Conservation (phyloP, 2,329 filamentous ascomycete species). For the Kalmusia sp. region DNA sequence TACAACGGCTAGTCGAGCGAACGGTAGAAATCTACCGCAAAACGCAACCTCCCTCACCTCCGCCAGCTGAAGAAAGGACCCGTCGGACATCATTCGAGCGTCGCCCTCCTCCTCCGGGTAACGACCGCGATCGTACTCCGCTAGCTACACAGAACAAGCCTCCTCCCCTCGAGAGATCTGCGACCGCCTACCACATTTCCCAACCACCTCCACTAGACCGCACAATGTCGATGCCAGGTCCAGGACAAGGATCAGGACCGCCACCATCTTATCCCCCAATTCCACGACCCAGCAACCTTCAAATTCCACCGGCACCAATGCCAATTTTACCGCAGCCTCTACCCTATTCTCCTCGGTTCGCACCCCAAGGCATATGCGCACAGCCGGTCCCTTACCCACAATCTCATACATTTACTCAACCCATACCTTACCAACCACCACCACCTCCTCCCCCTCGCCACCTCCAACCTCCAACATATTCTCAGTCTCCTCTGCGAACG, state of each 20-base stretch:
- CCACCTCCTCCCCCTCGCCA: conserved; percentile 10
- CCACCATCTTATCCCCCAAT: conserved; percentile 16
- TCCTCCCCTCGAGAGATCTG: conserved; percentile 27
- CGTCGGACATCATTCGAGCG: conserved; percentile 33
- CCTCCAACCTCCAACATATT: conserved; percentile 11
- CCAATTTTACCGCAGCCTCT: conserved; percentile 9
- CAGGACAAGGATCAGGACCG: conserved; percentile 5
- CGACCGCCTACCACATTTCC: conserved; percentile 23
- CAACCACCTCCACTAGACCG: conserved; percentile 34
- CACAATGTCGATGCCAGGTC: conserved; percentile 33
- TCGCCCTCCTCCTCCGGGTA: conserved; percentile 11
- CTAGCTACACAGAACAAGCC: conserved; percentile 21
- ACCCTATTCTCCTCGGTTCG: conserved; percentile 11
- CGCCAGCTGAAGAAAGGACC: conserved; percentile 17
- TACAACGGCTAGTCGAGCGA: conserved; percentile 46
- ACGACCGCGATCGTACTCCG: conserved; percentile 37
- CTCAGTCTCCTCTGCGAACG: conserved; percentile 21
- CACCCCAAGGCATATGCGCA: background rate
- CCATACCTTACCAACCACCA: conserved; percentile 8
- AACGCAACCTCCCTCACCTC: conserved; percentile 22
- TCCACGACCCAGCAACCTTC: conserved; percentile 21
- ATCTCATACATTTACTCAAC: conserved; percentile 3
- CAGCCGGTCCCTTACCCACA: conserved; percentile 10
- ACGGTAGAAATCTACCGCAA: conserved; percentile 46
- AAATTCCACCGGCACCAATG: conserved; percentile 19